Base-by-base conservation (phyloP, 345 rosid species). In the Clarkia xantiana region DNA sequence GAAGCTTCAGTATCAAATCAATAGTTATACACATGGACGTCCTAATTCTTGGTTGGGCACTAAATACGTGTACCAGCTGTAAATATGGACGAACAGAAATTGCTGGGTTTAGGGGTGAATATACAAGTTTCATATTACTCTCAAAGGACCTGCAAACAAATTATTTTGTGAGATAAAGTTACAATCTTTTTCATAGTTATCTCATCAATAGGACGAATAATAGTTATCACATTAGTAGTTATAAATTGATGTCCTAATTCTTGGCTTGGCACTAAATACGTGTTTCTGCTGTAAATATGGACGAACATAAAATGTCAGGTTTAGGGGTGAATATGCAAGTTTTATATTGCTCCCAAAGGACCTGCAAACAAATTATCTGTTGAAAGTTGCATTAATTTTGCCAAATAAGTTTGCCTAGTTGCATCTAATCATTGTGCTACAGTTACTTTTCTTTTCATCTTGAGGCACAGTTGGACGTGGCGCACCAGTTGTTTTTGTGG, bases 181-280 rank as follows among this genome's bases (percentile, higher is more conserved):
- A 10, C 17, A 18, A 16, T 23, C 29, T 55, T 23, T 23, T 23
- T 6, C 29, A 6, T 23, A 23, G 29, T 23, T 23, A 23, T 23
- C 29, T 23, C 29, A 23, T 23, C 3, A 23, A n/a, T n/a, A n/a
- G 29, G 29, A 23, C 29, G 6, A 23, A 6, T 6, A 23, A 23
- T 23, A 42, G 14, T 40, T 49, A 10, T 22, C 0, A n/a, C n/a
- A n/a, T n/a, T n/a, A n/a, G n/a, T n/a, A n/a, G n/a, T n/a, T n/a
- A n/a, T n/a, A n/a, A n/a, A n/a, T n/a, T n/a, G 18, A 45, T 78
- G 84, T 79, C 81, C 84, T 79, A 76, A 79, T 84, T 84, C 84
- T 79, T 79, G 81, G 76, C 53, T 65, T 80, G 84, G 56, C 71
- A 67, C 77, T 79, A 59, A 61, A 62, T 46, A 77, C 54, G 88